Conservation (phyloP, 2,329 filamentous ascomycete genomes). For the Penicillium sp. region DNA sequence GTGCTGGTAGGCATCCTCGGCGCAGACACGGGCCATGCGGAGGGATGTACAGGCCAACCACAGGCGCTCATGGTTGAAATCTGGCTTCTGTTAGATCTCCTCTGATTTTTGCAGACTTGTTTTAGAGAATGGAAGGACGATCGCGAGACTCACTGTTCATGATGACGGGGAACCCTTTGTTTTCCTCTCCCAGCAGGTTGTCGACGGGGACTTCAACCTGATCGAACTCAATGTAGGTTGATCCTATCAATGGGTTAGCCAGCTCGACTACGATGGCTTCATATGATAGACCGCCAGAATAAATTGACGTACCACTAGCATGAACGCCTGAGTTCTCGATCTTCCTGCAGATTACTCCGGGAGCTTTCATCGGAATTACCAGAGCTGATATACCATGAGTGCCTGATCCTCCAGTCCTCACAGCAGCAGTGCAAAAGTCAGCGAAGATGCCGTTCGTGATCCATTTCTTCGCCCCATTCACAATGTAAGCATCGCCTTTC, state of each 20-base stretch:
- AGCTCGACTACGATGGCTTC: too few species aligned
- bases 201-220: slow-evolving; percentile 69
- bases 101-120: too few species aligned
- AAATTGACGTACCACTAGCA: slow-evolving; percentile 33
- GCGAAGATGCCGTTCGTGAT: slow-evolving; percentile 53
- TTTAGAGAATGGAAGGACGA: too few species aligned
- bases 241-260: slow-evolving; percentile 16
- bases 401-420: slow-evolving; percentile 50
- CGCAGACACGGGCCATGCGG: slow-evolving; percentile 49
- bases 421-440: slow-evolving; percentile 52
- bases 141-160: slow-evolving; percentile 45
- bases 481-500: slow-evolving; percentile 45
- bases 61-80: slow-evolving; percentile 54
- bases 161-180: slow-evolving; percentile 72
- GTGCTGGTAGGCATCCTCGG: slow-evolving; percentile 47
- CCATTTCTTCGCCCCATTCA: slow-evolving; percentile 58
- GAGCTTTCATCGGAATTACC: slow-evolving; percentile 46
- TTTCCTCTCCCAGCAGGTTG: slow-evolving; percentile 66
- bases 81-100: slow-evolving; percentile 7
- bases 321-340: slow-evolving; percentile 54
- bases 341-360: slow-evolving; percentile 43
- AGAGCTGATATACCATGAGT: slow-evolving; percentile 50
- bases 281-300: too few species aligned
- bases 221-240: slow-evolving; percentile 68
- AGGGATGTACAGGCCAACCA: slow-evolving; percentile 51